A percentile compares a stretch with the other conserved stretches of the same genome.
These are phyloP conservation scores for Lichtheimia corymbifera DNA, from an alignment of 371 early-diverging fungal genomes.

Conservation along the genomic window DNA sequence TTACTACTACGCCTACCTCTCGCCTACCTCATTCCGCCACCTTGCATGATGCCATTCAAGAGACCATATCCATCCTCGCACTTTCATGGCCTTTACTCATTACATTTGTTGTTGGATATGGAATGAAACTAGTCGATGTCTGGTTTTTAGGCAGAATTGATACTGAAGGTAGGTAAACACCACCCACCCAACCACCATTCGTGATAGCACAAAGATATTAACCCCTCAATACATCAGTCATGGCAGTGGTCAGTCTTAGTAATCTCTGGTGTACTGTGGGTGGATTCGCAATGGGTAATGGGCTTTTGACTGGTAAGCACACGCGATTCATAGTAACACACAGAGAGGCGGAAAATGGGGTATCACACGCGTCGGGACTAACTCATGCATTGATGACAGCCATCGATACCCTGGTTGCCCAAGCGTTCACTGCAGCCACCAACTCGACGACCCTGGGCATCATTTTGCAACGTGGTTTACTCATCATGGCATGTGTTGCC, in stretches of 20 bases:
- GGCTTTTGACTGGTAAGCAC: constrained; percentile 39
- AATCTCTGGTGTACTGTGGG: constrained; percentile 31
- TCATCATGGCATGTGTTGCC: constrained; percentile 31
- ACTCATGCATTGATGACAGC: constrained; percentile 18
- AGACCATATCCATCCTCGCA: constrained; percentile 9
- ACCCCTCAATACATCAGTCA: constrained; percentile 11
- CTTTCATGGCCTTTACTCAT: constrained; percentile 31
- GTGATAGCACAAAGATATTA: neutral
- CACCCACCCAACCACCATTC: no score
- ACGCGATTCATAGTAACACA: no score
- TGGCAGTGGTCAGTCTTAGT: constrained; percentile 40
- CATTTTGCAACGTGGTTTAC: constrained; percentile 38
- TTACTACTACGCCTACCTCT: no score
- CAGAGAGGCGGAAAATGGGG: no score
- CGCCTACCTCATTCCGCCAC: no score
- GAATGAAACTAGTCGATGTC: constrained; percentile 33
- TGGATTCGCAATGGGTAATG: constrained; percentile 38
- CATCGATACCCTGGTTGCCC: constrained; percentile 46
- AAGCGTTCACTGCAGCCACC: constrained; percentile 43
- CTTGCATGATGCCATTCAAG: constrained; percentile 1
- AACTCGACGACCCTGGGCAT: constrained; percentile 35
- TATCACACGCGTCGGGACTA: neutral
- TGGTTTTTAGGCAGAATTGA: constrained; percentile 39
- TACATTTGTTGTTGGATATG: constrained; percentile 30
- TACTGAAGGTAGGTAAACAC: constrained; percentile 20